Evolutionary conservation across 2,329 filamentous ascomycete genomes (phyloP), one percentile per base, ranked within the genome.

Genomic region (Colletotrichum endophyticum): DNA sequence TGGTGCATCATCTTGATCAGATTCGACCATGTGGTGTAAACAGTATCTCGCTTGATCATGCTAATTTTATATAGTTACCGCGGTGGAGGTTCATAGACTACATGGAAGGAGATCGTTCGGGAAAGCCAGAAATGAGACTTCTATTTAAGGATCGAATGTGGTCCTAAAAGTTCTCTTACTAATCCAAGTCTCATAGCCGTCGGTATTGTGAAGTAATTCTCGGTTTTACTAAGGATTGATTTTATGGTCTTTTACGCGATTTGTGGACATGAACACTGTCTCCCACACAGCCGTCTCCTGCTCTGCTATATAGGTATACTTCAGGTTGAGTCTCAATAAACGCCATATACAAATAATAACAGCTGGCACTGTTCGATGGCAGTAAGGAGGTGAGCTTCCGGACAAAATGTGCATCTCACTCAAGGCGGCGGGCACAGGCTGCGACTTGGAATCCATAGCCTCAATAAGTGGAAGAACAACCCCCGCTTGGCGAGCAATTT

Each of bases 51-150:
- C 19, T 49, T 22, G 44, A 3, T 4, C 2, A n/a, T 22, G n/a
- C 44, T 22, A 3, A 0, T 3, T 49, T 7, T 4, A 49, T n/a
- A 3, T 39, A 7, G 6, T 36, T 6, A 5, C 5, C 15, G 34
- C 2, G 34, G 34, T 36, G 5, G 13, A 6, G 12, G 13, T 6
- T 15, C 34, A 6, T 36, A 6, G 13, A 36, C 34, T 19, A 44
- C 39, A 44, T 3, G 9, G 39, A 44, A 44, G 39, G 39, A n/a
- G 39, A n/a, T n/a, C 4, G 19, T n/a, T 44, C 3, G 8, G 16
- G 16, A 0, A 44, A 5, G 8, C 39, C 5, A 4, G 8, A n/a
- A 4, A n/a, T 44, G 0, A 5, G 16, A 44, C 39, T n/a, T 1
- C 0, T 6, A n/a, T n/a, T 44, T 11, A 44, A 11, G 2, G 39